Base-by-base conservation (phyloP, 2,329 filamentous ascomycete species). In the Pseudovirgaria hyperparasitica region DNA sequence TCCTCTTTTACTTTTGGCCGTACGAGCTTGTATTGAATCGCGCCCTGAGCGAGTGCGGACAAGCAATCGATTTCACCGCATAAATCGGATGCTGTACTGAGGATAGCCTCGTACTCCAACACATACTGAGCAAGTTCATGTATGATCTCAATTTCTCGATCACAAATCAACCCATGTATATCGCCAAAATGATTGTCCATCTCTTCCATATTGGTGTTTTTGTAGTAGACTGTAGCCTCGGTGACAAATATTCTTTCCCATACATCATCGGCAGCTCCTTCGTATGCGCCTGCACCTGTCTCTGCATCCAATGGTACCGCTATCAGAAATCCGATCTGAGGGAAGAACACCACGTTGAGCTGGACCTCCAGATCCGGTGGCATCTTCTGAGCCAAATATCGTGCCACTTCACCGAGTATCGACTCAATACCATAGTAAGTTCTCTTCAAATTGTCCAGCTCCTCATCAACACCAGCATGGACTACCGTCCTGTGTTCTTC, bases 31-130 rank as follows among this genome's bases (percentile, higher is more conserved):
- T 92, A 84, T 30, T 74, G 72, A 25, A 65, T 67, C 8, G 87
- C 87, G 5, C 78, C 82, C 33, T 76, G 63, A 2, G 84, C 76
- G 27, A 98, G 61, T 2, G 90, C 85, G 20, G 92, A 60, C 8
- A 93, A 56, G 38, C 81, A 81, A 43, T 98, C 87, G 24, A 98
- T 69, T 38, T 94, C 82, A 9, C 85, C 87, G 45, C 82, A 82
- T 2, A 82, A 56, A 39, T 87, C 76, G 1, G 85, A 92, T n/a
- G 76, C 74, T 2, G 58, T 50, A 4, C 71, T 56, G 7, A 98
- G 64, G 5, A 72, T 48, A 2, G 67, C 59, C 44, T 87, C 76
- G 36, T 80, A 70, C 34, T 72, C 60, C 1, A 94, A 58, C 10
- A 94, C 62, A 19, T 62, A 65, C 24, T 79, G 70, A 2, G 81